Evolutionary conservation across 2,329 filamentous ascomycete species (phyloP).

Genomic region (Alternaria viburni): DNA sequence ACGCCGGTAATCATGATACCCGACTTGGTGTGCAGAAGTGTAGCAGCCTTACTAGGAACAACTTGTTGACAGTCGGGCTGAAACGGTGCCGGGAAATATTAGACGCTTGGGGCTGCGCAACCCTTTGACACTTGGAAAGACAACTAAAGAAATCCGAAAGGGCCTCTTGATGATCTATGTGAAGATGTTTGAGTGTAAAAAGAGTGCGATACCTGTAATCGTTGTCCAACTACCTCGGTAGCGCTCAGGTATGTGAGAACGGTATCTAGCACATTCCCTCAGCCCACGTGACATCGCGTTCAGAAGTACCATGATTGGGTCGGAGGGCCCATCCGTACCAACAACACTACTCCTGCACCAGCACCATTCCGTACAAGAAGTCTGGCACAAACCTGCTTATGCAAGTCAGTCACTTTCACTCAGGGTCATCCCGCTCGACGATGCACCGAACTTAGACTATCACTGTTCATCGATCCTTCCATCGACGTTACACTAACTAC

Average conservation of each 20-base stretch:
- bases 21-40: background rate
- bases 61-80: background rate
- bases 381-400: background rate
- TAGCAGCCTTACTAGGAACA: background rate
- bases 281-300: background rate
- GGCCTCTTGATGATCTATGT: background rate
- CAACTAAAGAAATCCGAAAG: rapidly evolving
- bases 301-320: background rate
- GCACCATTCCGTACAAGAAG: background rate
- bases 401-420: background rate
- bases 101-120: background rate
- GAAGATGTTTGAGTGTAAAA: rapidly evolving
- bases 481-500: background rate
- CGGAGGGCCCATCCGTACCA: background rate
- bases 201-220: too few relatives aligned
- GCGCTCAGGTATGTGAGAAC: too few relatives aligned
- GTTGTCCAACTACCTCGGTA: background rate
- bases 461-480: background rate
- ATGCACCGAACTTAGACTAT: background rate
- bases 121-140: background rate
- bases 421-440: background rate
- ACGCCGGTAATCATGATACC: background rate
- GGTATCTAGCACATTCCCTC: background rate
- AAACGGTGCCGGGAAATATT: background rate
- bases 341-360: background rate